phyloP scores from a whole-genome alignment of 345 rosid species.

The Eucalyptus polyanthemos region DNA sequence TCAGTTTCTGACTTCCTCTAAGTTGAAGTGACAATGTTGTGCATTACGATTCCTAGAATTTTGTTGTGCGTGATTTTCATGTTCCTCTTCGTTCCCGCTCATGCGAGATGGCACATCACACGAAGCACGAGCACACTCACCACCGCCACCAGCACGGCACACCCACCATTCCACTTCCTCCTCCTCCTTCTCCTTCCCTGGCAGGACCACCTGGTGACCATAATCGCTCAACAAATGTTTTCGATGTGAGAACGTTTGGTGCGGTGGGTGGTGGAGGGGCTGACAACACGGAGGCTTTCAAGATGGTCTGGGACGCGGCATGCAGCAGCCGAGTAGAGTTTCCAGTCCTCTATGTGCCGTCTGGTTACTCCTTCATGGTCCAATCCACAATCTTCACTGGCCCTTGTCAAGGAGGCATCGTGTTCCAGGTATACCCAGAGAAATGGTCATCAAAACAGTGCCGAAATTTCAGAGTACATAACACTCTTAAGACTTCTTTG shows the following conservation, averaged over 20 bases:
- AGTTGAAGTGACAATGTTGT: background rate
- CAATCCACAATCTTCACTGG: slow-evolving; percentile 89
- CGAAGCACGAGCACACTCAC: background rate
- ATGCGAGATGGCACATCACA: background rate
- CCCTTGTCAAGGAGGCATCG: slow-evolving; percentile 58
- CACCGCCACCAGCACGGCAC: background rate
- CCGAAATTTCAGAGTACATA: background rate
- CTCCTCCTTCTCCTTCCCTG: background rate
- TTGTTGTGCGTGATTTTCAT: background rate
- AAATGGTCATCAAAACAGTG: background rate
- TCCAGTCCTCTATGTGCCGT: slow-evolving; percentile 32
- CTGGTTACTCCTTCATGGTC: slow-evolving; percentile 59
- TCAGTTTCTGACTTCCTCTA: background rate
- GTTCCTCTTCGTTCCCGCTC: background rate
- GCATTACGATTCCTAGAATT: background rate
- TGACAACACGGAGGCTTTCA: slow-evolving; percentile 68
- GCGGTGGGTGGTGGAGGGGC: slow-evolving; percentile 67
- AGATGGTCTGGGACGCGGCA: slow-evolving; percentile 73
- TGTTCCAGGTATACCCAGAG: slow-evolving; percentile 42
- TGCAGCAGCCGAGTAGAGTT: slow-evolving; percentile 14
- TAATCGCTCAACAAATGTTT: slow-evolving; percentile 3
- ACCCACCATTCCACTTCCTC: background rate
- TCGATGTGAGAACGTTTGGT: slow-evolving; percentile 52
- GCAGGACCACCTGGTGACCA: background rate
- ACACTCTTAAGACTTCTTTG: background rate